Conservation (phyloP, 768 basidiomycete species). For the Hypholoma sublateritium region DNA sequence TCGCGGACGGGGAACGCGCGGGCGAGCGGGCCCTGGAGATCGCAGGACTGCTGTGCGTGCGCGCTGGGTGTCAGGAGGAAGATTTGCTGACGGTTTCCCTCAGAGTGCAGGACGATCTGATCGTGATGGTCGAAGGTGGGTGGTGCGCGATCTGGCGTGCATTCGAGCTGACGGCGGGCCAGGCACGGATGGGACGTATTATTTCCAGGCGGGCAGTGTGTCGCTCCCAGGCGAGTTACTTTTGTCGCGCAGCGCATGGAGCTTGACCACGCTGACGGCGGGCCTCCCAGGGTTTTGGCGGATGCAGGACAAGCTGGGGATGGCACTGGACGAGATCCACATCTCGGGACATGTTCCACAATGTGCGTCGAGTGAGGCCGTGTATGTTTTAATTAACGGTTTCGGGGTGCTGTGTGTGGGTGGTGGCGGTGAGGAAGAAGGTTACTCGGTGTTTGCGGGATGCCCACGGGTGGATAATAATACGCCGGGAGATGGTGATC, state of each 20-base stretch:
- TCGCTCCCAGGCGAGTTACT: slow-evolving; percentile 52
- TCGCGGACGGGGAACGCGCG: slow-evolving; percentile 31
- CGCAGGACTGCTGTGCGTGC: slow-evolving; percentile 58
- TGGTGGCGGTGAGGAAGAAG: background rate
- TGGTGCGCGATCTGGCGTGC: background rate
- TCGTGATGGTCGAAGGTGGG: slow-evolving; percentile 60
- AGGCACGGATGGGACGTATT: slow-evolving; percentile 69
- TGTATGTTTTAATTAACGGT: background rate
- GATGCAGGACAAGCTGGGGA: slow-evolving; percentile 73
- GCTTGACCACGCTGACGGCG: background rate
- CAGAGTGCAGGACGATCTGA: slow-evolving; percentile 58
- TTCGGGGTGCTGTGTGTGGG: background rate
- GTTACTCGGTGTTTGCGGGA: background rate
- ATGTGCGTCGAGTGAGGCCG: slow-evolving; percentile 59
- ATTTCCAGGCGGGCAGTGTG: slow-evolving; percentile 75
- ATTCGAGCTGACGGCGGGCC: background rate
- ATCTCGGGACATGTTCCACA: slow-evolving; percentile 67
- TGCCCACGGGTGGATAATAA: no score
- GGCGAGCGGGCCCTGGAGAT: slow-evolving; percentile 60
- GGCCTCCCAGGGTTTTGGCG: slow-evolving; percentile 67
- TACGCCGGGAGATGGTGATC: background rate
- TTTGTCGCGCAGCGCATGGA: background rate
- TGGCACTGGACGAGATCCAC: slow-evolving; percentile 73
- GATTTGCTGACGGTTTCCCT: background rate
- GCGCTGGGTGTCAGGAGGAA: background rate